These are phyloP conservation scores for Choiromyces venosus DNA, from an alignment of 495 filamentous ascomycete species.

Conservation along the genomic window DNA sequence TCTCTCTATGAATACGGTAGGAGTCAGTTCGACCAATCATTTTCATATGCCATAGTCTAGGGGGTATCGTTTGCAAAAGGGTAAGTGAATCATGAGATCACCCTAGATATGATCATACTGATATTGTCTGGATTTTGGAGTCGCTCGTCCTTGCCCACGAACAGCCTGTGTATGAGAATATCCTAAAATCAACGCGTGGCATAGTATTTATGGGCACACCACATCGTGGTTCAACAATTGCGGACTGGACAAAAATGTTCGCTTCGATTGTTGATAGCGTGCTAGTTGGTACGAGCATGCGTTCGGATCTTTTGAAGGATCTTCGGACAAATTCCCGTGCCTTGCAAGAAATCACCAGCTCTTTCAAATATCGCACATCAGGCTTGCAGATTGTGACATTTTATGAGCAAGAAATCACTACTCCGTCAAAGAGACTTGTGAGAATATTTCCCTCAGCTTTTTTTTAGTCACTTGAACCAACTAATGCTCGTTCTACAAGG, in stretches of 20 bases:
- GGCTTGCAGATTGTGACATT: conserved; percentile 16
- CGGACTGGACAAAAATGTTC: conserved; percentile 2
- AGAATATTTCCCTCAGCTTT: background rate
- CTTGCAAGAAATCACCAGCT: conserved; percentile 13
- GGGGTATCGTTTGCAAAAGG: conserved; percentile 22
- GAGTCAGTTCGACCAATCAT: conserved; percentile 17
- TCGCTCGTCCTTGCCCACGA: conserved; percentile 8
- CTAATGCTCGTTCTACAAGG: conserved; percentile 4
- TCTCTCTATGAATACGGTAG: too few species aligned
- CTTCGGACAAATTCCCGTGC: conserved; percentile 7
- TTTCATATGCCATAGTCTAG: conserved; percentile 30
- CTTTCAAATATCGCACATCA: conserved; percentile 7
- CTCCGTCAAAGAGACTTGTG: conserved; percentile 1
- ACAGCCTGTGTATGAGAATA: background rate
- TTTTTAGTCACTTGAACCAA: background rate
- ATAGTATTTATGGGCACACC: conserved; percentile 27
- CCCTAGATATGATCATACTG: background rate
- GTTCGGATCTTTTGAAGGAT: conserved; percentile 7
- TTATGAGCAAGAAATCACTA: conserved; percentile 8
- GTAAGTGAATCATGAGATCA: conserved; percentile 10
- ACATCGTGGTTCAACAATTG: conserved; percentile 14
- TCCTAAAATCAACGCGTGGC: conserved; percentile 4
- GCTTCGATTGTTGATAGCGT: background rate
- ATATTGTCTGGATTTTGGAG: background rate
- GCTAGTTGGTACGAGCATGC: background rate